These are phyloP conservation scores for Gossypium ekmanianum DNA, from an alignment of 345 rosid genomes.

Conservation along the genomic window DNA sequence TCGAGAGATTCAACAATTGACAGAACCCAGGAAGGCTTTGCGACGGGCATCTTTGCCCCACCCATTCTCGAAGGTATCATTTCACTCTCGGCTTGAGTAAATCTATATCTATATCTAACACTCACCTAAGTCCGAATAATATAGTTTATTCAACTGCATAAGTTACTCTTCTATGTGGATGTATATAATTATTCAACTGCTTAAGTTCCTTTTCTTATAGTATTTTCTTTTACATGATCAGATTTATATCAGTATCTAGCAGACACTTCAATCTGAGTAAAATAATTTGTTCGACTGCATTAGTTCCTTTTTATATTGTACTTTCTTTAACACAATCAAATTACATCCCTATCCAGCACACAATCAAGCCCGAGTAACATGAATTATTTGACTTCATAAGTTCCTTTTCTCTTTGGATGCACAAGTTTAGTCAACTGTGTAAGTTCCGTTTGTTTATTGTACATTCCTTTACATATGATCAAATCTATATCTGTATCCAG, in stretches of 20 bases:
- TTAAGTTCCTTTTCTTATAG: neutral
- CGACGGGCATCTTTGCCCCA: constrained; percentile 53
- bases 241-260: too few species aligned
- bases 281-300: neutral
- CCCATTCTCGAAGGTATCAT: constrained; percentile 48
- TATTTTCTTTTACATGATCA: neutral
- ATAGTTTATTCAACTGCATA: neutral
- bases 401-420: neutral
- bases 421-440: neutral
- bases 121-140: neutral
- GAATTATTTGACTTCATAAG: neutral
- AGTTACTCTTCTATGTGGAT: neutral
- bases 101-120: neutral
- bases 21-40: constrained; percentile 34
- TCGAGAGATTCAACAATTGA: constrained; percentile 35
- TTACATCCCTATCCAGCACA: neutral
- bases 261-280: too few species aligned
- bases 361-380: neutral
- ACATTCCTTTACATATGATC: neutral
- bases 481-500: too few species aligned
- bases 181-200: neutral
- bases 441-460: neutral
- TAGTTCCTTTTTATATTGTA: neutral
- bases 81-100: neutral
- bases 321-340: neutral